These are phyloP conservation scores for Candida sakaeoensis DNA, from an alignment of 805 yeast genomes.

Conservation along the genomic window DNA sequence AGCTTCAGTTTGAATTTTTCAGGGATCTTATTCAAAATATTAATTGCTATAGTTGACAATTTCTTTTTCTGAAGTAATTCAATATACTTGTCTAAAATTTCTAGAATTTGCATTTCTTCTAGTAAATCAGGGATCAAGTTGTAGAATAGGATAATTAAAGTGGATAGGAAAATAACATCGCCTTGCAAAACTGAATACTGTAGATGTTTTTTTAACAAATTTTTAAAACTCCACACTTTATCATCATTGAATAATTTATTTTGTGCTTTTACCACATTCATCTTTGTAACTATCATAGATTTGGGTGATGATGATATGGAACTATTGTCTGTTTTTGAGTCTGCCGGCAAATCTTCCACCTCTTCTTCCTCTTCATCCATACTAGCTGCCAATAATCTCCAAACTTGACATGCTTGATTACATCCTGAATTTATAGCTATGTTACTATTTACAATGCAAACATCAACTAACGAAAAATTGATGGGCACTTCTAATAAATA, in stretches of 20 bases:
- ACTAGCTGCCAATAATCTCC: conserved; percentile 55
- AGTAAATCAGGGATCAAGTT: conserved; percentile 23
- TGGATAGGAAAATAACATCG: conserved; percentile 57
- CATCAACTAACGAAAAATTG: conserved; percentile 49
- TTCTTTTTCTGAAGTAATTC: conserved; percentile 48
- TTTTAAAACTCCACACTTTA: conserved; percentile 56
- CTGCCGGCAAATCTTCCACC: conserved; percentile 13
- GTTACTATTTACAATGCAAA: conserved; percentile 54
- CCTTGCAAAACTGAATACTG: conserved; percentile 59
- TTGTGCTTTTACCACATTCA: background rate
- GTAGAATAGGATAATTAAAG: conserved; percentile 53
- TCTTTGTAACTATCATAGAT: conserved; percentile 3
- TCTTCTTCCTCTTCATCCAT: conserved; percentile 8
- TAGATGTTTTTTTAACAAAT: conserved; percentile 48
- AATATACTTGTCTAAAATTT: conserved; percentile 54
- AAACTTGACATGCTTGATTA: conserved; percentile 56
- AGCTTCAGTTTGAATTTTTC: conserved; percentile 14
- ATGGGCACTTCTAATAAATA: conserved; percentile 46
- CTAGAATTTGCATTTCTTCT: conserved; percentile 35
- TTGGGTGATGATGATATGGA: conserved; percentile 12
- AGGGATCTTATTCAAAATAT: conserved; percentile 45
- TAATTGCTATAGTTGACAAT: conserved; percentile 56
- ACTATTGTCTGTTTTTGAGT: conserved; percentile 8
- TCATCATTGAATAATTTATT: conserved; percentile 11
- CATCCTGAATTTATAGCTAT: conserved; percentile 50